Evolutionary conservation across 139 green algal species (phyloP).

Genomic region (Diplosphaera chodatii): DNA sequence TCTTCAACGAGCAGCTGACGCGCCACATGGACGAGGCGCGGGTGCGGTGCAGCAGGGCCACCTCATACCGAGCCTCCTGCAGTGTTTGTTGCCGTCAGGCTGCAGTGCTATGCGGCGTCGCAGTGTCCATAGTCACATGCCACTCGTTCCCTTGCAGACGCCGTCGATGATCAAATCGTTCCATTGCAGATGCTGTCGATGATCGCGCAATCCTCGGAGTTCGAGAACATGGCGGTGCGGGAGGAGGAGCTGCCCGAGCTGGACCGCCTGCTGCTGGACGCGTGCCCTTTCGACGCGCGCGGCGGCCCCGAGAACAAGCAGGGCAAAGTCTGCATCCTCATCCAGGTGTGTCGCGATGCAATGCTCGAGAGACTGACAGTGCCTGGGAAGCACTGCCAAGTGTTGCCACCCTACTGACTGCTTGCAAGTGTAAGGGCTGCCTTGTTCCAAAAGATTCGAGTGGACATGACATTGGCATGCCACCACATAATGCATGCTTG

Average conservation of each 20-base stretch:
- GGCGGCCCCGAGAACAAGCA: conserved; percentile 75
- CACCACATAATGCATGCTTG: not conserved
- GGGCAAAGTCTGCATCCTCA: conserved; percentile 86
- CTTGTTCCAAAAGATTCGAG: no score
- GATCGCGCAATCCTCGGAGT: conserved; percentile 83
- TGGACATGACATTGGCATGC: not conserved
- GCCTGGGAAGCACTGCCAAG: no score
- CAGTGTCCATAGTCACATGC: no score
- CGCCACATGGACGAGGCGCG: conserved; percentile 72
- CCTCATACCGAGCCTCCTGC: no score
- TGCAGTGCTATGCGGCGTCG: no score
- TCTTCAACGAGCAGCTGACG: conserved; percentile 82
- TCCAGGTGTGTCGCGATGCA: no score
- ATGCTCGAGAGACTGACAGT: no score
- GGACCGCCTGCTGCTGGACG: conserved; percentile 52
- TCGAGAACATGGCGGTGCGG: conserved; percentile 90
- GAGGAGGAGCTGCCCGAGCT: conserved; percentile 95
- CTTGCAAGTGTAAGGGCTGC: no score
- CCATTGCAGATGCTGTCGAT: conserved; percentile 79
- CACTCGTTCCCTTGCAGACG: no score
- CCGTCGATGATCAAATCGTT: no score
- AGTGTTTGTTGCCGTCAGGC: no score
- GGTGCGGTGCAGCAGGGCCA: conserved; percentile 19
- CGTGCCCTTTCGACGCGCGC: conserved; percentile 63
- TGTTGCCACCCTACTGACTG: no score